Conservation (phyloP, 1,139 yeast genomes). For the Petasospora rhodanensis region DNA sequence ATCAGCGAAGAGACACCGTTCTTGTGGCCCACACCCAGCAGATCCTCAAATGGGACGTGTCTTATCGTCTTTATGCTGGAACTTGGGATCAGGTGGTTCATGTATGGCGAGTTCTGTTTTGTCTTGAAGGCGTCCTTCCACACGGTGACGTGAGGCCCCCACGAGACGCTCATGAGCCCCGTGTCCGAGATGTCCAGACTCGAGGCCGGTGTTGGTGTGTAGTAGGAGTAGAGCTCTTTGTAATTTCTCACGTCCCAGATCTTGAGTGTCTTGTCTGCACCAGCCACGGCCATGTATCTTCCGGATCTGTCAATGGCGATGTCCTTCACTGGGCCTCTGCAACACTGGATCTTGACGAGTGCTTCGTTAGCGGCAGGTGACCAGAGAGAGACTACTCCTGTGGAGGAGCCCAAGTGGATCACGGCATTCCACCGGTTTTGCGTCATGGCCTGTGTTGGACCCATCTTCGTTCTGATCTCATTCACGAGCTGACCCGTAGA, state of each 20-base stretch:
- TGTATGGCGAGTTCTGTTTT: conserved; percentile 66
- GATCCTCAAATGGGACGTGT: conserved; percentile 95
- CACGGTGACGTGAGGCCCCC: conserved; percentile 92
- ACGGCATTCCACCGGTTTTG: conserved; percentile 97
- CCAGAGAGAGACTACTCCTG: conserved; percentile 93
- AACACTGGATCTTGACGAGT: conserved; percentile 71
- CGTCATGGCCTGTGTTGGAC: conserved; percentile 83
- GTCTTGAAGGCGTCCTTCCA: conserved; percentile 73
- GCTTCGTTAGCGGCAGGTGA: conserved; percentile 88
- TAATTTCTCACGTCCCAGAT: conserved; percentile 93
- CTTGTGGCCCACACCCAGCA: conserved; percentile 82
- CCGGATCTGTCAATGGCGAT: conserved; percentile 91
- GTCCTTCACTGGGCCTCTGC: conserved; percentile 85
- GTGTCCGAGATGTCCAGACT: conserved; percentile 80
- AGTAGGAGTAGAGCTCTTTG: conserved; percentile 57
- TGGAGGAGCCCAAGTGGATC: conserved; percentile 87
- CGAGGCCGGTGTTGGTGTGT: conserved; percentile 81
- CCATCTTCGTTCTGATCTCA: conserved; percentile 81
- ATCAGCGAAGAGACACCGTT: conserved; percentile 75
- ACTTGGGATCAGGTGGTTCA: conserved; percentile 85
- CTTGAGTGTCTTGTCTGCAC: conserved; percentile 79
- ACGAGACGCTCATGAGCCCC: conserved; percentile 81
- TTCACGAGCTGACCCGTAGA: conserved; percentile 86
- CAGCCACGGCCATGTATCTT: conserved; percentile 88
- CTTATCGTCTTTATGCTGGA: conserved; percentile 61